Conservation (phyloP, 2,329 filamentous ascomycete genomes). For the Helotiales sp. region DNA sequence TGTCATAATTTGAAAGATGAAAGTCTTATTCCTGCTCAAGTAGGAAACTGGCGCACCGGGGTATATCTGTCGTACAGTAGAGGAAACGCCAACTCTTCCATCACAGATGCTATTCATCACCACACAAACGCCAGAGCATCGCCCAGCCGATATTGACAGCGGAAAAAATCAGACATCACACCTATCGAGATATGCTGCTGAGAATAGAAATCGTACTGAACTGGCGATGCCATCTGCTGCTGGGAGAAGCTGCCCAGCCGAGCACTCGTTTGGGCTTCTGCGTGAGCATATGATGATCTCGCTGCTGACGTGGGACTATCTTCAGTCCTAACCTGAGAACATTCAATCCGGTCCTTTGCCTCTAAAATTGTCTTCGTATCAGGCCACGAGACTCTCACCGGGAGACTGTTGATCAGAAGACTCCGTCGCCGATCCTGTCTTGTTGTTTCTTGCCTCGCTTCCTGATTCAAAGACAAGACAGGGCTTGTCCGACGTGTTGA, state of each 20-base stretch:
- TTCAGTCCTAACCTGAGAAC: neutral
- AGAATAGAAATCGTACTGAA: neutral
- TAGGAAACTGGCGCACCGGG: neutral
- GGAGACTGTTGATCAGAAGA: neutral
- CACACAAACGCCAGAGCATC: slow-evolving; percentile 30
- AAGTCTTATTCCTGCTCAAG: neutral
- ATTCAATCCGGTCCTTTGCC: neutral
- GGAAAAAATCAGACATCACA: slow-evolving; percentile 29
- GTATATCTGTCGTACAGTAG: neutral
- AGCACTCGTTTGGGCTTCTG: neutral
- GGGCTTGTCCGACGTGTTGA: neutral
- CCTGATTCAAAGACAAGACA: neutral
- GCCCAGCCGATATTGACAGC: slow-evolving; percentile 25
- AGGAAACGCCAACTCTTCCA: neutral
- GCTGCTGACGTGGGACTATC: neutral
- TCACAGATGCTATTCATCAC: neutral
- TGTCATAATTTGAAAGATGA: neutral
- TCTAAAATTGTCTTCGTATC: neutral
- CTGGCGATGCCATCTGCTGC: neutral
- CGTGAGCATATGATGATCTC: neutral
- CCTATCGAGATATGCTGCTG: slow-evolving; percentile 19
- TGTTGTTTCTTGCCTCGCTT: neutral
- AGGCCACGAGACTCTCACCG: neutral
- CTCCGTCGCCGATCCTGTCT: neutral
- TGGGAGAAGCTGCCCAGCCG: neutral